Percentiles rank a stretch among this genome's conserved stretches.
Evolutionary conservation across 768 basidiomycete genomes (phyloP).

Genomic region (Roridomyces roridus): DNA sequence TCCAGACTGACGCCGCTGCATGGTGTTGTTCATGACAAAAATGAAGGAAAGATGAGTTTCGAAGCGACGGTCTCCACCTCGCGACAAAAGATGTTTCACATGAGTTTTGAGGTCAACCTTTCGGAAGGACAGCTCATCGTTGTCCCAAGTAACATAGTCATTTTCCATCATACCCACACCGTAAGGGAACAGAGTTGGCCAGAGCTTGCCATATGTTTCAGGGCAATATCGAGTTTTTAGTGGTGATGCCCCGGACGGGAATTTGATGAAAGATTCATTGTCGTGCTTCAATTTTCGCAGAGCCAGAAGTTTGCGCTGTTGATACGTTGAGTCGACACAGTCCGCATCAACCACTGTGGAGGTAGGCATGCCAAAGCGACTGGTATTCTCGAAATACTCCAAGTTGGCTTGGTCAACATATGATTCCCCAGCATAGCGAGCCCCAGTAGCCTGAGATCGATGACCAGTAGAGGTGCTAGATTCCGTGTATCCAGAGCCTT

Average conservation of each 20-base stretch:
- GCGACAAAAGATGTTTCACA: background rate
- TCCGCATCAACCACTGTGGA: constrained; percentile 24
- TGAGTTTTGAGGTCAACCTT: constrained; percentile 5
- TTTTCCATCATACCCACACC: constrained; percentile 25
- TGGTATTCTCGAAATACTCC: constrained; percentile 9
- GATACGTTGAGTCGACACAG: constrained; percentile 14
- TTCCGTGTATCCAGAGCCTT: too few relatives aligned
- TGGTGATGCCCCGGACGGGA: too few relatives aligned
- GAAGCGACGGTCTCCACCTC: constrained; percentile 13
- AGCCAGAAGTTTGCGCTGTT: background rate
- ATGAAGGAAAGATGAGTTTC: constrained; percentile 16
- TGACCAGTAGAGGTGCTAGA: too few relatives aligned
- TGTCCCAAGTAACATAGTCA: background rate
- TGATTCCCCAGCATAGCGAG: constrained; percentile 20
- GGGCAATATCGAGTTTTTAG: too few relatives aligned
- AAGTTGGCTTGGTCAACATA: constrained; percentile 23
- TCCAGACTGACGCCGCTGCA: constrained; percentile 8
- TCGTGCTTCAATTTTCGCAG: too few relatives aligned
- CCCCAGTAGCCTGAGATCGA: too few relatives aligned
- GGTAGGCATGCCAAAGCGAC: constrained; percentile 5
- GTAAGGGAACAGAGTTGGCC: constrained; percentile 27
- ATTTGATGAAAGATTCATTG: too few relatives aligned
- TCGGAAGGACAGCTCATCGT: constrained; percentile 3
- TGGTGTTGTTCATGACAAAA: constrained; percentile 19
- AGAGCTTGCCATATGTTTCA: background rate